Base-by-base conservation (phyloP, 139 green algal genomes). In the Zygnema circumcarinatum region DNA sequence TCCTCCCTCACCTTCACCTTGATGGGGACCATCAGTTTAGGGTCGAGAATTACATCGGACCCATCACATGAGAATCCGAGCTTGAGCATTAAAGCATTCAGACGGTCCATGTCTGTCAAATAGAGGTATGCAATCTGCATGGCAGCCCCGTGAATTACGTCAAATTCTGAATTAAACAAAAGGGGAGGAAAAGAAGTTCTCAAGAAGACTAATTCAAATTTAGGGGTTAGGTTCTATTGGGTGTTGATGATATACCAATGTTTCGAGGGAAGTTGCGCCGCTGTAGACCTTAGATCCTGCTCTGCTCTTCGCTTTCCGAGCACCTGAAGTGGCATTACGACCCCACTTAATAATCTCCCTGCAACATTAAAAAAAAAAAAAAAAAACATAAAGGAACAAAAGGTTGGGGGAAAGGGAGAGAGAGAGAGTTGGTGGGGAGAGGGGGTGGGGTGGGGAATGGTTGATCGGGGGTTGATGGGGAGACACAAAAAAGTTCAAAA, bases 311-410 rank as follows among this genome's bases (percentile, higher is more conserved):
- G 93, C 78, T 53, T 90, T 94, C n/a, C 93, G 89, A 25, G 76
- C 20, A 2, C 40, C 92, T 35, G 89, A 91, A n/a, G 90, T 89
- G 35, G 92, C 93, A 62, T 95, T 95, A 31, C 79, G 42, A 11
- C 93, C 93, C 93, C 93, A 95, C n/a, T 81, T 80, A 54, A 95
- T 56, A n/a, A 95, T 74, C 3, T 95, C 92, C 16, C 74, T 88
- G 75, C 39, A 39, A 56, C 31, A 81, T 73, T 40, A 78, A 78
- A 39, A 78, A 39, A 78, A 39, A 78, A 25, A 62, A 62, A 62
- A 62, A 62, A 62, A 7, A 62, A 7, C 47, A 62, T 62, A 62
- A 62, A 62, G 47, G 47, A 16, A 62, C 7, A 16, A 62, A 16
- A 62, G 16, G 47, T 7, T 7, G 47, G 47, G 47, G 47, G 47